Evolutionary conservation across 1,284 basidiomycete species (phyloP), one percentile per base, ranked within the genome.

Genomic region (Ustilago shanxiensis): DNA sequence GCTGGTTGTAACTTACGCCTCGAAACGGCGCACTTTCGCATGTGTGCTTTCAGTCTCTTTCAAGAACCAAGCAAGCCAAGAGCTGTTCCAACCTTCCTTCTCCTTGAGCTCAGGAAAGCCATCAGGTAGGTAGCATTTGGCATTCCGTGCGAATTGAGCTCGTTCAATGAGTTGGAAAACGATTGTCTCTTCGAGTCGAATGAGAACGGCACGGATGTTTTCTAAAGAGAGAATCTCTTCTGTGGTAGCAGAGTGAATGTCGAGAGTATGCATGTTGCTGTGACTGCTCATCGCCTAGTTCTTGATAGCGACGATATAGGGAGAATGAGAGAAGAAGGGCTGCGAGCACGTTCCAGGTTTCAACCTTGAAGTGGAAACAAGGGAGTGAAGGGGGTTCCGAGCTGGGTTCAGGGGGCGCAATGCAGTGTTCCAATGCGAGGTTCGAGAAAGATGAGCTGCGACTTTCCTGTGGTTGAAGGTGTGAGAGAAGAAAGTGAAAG

Each of bases 51-150:
- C 97, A 0, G 90, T 98, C 88, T 98, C 95, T 81, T 92, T 92
- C 87, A 99, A 88, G 87, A 99, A 95, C 97, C 97, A 99, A 66
- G 96, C 93, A 1, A 99, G 89, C 95, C 95, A 98, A 69, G 91
- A 93, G 1, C 94, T 94, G 2, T 90, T 85, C 87, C 94, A 95
- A 33, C 91, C 89, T 56, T 89, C 89, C 39, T 93, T 89, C 86
- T 95, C 92, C 9, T 83, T 73, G 35, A 87, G 83, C 35, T 86
- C 84, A 53, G 91, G 88, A 87, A 98, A 94, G 1, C 90, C 92
- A 14, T 91, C 92, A 2, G 89, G 89, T 64, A 91, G 88, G 88
- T 99, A 99, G 79, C 97, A 96, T 66, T 89, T 90, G n/a, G 92
- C 91, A 85, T 99, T 98, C 86, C 93, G 92, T 0, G 94, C 94